Base-by-base conservation (phyloP, 2,329 filamentous ascomycete genomes). In the Xylaria sp. region DNA sequence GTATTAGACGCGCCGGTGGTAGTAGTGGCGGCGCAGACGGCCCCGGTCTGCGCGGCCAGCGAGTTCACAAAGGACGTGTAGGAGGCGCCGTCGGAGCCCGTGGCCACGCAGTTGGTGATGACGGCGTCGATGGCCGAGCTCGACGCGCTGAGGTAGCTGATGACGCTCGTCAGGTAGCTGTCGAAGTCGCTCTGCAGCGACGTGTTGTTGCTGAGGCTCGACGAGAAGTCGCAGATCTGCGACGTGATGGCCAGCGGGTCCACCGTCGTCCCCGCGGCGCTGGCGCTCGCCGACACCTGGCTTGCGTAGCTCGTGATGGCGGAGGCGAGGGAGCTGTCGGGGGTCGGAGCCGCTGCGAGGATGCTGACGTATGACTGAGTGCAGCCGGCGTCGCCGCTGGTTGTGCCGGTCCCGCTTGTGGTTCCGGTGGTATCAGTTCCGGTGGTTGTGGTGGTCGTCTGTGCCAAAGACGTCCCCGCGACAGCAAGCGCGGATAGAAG, bases 121-220 rank as follows among this genome's bases (percentile, higher is more conserved):
- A 69, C 58, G 36, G 66, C 70, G 55, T 72, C 64, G 61, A 72
- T 65, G 21, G n/a, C 61, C 1, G 69, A 70, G 47, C 39, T 61
- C 57, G 67, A 72, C 14, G 54, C 53, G 56, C 55, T 68, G 24
- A 67, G 48, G 32, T 64, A 69, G 68, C 63, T 68, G 21, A 71
- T 42, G 14, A 69, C 54, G 14, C 27, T 11, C 27, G 64, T 64
- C n/a, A 59, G 53, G 68, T 73, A 75, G n/a, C 55, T 57, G 21
- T 57, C 64, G 42, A 71, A 71, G 34, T 69, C 65, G 64, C 65
- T 59, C n/a, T 45, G 42, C 24, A 75, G 61, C 42, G 72, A 71
- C 8, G 62, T 17, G 34, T 36, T 11, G 34, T 11, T 36, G 2
- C 72, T 67, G 30, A 75, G 56, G 6, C 32, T 21, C 11, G 69